phyloP scores from a whole-genome alignment of 2,329 filamentous ascomycete genomes.

The Eutypella sp. region DNA sequence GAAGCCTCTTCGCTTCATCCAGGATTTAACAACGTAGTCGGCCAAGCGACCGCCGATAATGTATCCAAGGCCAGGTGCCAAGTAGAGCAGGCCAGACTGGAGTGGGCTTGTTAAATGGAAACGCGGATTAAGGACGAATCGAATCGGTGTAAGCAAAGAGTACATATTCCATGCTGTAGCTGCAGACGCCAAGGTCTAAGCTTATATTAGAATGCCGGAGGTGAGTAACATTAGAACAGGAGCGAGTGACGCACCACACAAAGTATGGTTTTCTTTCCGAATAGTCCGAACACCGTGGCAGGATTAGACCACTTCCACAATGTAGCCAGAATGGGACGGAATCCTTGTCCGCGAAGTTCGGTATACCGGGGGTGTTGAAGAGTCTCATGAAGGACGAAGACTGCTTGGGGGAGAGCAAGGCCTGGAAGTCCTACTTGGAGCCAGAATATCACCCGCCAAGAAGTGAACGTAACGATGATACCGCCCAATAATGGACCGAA shows the following conservation, averaged over 20 bases:
- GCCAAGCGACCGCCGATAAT: background rate
- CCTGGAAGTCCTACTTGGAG: background rate
- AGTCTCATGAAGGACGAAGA: background rate
- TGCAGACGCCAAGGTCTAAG: background rate
- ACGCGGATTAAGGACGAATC: conserved; percentile 66
- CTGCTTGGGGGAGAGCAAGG: background rate
- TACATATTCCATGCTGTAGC: conserved; percentile 43
- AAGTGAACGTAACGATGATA: background rate
- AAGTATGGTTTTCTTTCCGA: background rate
- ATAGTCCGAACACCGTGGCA: background rate
- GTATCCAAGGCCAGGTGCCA: conserved; percentile 23
- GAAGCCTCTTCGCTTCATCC: background rate
- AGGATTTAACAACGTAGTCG: background rate
- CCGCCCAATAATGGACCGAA: background rate
- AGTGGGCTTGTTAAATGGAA: conserved; percentile 60
- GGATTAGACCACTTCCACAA: background rate
- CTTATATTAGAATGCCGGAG: too few species aligned
- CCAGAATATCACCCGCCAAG: background rate
- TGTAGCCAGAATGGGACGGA: background rate
- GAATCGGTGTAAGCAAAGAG: conserved; percentile 60
- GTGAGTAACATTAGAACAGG: too few species aligned
- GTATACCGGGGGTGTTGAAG: background rate
- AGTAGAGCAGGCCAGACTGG: conserved; percentile 63
- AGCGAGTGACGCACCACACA: background rate
- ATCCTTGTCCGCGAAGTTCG: background rate